These are phyloP conservation scores for Phanerodontia chrysosporium DNA, from an alignment of 768 basidiomycete species.

Conservation along the genomic window DNA sequence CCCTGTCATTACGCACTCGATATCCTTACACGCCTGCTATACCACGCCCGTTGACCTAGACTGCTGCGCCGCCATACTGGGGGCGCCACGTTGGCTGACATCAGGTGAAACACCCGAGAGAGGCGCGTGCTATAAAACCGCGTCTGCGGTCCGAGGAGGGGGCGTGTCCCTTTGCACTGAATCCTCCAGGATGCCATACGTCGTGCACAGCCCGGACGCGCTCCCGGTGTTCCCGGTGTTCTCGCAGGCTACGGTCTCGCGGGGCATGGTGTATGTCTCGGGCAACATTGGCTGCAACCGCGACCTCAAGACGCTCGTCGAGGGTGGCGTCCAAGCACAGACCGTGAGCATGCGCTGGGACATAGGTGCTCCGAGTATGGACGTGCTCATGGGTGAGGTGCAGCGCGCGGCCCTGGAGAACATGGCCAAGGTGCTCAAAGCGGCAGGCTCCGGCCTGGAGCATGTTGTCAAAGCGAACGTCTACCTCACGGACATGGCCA, in stretches of 20 bases:
- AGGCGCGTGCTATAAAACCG: not conserved
- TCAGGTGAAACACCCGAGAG: no score
- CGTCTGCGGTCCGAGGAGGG: not conserved
- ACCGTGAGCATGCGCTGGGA: no score
- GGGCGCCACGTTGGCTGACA: no score
- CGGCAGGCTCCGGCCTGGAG: slow-evolving; percentile 33
- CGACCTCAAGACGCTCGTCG: slow-evolving; percentile 27
- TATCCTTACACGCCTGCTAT: not conserved
- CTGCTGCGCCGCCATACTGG: not conserved
- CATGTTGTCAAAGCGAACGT: slow-evolving; percentile 38
- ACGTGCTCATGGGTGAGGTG: not conserved
- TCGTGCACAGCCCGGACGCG: slow-evolving; percentile 28
- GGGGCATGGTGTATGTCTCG: slow-evolving; percentile 34
- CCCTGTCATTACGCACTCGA: not conserved
- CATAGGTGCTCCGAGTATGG: no score
- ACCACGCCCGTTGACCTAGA: not conserved
- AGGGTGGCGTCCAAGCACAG: slow-evolving; percentile 34
- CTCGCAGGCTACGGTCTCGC: slow-evolving; percentile 35
- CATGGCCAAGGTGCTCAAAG: slow-evolving; percentile 32
- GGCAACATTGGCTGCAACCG: slow-evolving; percentile 34
- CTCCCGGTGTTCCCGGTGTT: slow-evolving; percentile 31
- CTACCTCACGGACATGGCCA: slow-evolving; percentile 35
- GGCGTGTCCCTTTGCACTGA: not conserved
- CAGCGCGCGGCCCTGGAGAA: slow-evolving; percentile 38
- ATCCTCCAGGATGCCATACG: slow-evolving; percentile 8